Base-by-base conservation (phyloP, 441 rosid genomes). In the Croton setiger region DNA sequence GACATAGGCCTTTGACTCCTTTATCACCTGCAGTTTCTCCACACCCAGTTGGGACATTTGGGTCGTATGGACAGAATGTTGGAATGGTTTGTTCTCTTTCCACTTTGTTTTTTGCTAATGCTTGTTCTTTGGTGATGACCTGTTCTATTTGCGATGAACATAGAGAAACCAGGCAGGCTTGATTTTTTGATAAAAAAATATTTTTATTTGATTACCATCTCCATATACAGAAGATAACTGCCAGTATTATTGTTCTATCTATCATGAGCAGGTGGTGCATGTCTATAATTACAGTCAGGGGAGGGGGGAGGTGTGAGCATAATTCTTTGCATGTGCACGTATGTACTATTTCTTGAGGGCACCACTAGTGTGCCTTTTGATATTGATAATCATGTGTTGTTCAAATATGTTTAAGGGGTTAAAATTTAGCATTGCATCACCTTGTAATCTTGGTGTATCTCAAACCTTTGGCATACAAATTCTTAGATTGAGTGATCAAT, bases 11-110 rank as follows among this genome's bases (percentile, higher is more conserved):
- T 72, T 72, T 68, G 66, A 76, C 74, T 78, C 70, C 88, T 68
- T 68, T 83, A 58, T 57, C 83, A 49, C 80, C 90, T 21, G 72
- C 83, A 44, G 76, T 82, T 55, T 89, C 87, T 76, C 87, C 92
- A 63, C 96, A 84, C 76, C 81, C 86, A 9, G 66, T 84, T 82
- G 87, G 88, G 71, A 77, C 82, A 53, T 87, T 85, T 83, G 90
- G 92, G 59, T 72, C 90, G 31, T 89, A 85, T 33, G 89, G 84
- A 71, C 96, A 83, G 49, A 80, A 75, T 78, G 72, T 77, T 69
- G 86, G 85, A 69, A 85, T 85, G 91, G 96, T 89, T 67, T n/a
- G 72, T 80, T 70, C 15, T 51, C 66, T 39, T 64, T 49, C 37
- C 6, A 59, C 70, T 60, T 9, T 57, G 35, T 54, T 36, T n/a